Base-by-base conservation (phyloP, 768 basidiomycete genomes). In the Collybia mongolica region DNA sequence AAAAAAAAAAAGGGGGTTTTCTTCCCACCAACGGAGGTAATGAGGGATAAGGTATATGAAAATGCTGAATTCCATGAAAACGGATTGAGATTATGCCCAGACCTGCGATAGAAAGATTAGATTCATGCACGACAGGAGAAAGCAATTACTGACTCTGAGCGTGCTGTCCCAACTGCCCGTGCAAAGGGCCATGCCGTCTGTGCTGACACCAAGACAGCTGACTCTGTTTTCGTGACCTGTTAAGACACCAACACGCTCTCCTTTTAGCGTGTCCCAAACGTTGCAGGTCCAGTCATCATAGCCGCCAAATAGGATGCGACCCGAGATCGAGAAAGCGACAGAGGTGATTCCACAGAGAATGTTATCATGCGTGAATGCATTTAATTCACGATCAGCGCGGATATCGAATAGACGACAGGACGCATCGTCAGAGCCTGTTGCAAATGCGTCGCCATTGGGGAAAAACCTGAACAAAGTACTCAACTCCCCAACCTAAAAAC, bases 281-380 rank as follows among this genome's bases (percentile, higher is more conserved):
- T 99, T 99, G 77, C 93, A 95, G 58, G 97, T 98, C 91, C 97
- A 98, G 66, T 99, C 96, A 69, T 99, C 96, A 66, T 99, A 99
- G 37, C 96, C 96, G 56, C 97, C 96, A 59, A 99, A 99, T 35
- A 99, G 79, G 60, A 99, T 92, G 52, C 96, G 90, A 32, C 96
- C 96, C 22, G 95, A 98, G 59, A 93, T 91, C 3, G 96, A 98
- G 77, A 99, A 99, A 12, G 94, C 96, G 58, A 99, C 97, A 3
- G 95, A 98, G 12, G 96, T 99, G 70, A 99, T 97, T 55, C 97
- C 96, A 63, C 96, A 98, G 14, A 98, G 81, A 60, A 99, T 98
- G 70, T 98, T 98, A 73, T 98, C 96, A 67, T 98, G 95, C 2
- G 92, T 95, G 73, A 95, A 99, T 15, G 90, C 81, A 66, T 98